Conservation (phyloP, 305 asterid genomes). For the Fraxinus sp. region DNA sequence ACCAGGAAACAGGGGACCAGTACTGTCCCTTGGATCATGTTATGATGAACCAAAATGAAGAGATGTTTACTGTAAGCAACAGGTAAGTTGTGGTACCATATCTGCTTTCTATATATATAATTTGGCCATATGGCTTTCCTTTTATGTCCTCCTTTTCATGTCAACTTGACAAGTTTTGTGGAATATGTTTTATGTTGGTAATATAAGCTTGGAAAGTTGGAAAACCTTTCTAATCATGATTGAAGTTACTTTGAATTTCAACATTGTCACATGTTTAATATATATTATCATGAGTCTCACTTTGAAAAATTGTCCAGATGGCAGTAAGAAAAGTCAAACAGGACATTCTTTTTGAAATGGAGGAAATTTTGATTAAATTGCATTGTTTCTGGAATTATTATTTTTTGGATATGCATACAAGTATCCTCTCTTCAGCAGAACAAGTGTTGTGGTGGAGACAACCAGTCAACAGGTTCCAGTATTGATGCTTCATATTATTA, state of each 20-base stretch:
- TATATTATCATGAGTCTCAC: not conserved
- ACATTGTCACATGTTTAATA: not conserved
- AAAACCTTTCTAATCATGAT: not conserved
- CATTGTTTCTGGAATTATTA: not conserved
- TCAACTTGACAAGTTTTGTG: not conserved
- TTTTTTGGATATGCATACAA: not conserved
- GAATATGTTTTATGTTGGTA: not conserved
- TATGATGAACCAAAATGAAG: slow-evolving; percentile 75
- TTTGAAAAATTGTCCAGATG: not conserved
- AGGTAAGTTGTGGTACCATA: slow-evolving; percentile 44
- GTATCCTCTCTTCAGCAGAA: not conserved
- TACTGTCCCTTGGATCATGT: slow-evolving; percentile 91
- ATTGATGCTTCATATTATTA: not conserved
- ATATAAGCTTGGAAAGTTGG: slow-evolving; percentile 3
- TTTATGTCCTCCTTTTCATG: slow-evolving; percentile 7
- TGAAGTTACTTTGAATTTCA: not conserved
- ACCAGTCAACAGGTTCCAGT: not conserved
- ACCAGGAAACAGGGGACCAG: slow-evolving; percentile 76
- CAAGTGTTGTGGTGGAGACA: not conserved
- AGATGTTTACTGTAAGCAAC: slow-evolving; percentile 94
- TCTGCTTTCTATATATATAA: slow-evolving; percentile 16
- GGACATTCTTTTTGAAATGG: slow-evolving; percentile 2
- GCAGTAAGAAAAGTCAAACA: not conserved
- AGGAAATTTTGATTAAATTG: not conserved
- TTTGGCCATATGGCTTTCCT: slow-evolving; percentile 5